phyloP scores from a whole-genome alignment of 441 rosid species.

The Euphorbia celastroides region DNA sequence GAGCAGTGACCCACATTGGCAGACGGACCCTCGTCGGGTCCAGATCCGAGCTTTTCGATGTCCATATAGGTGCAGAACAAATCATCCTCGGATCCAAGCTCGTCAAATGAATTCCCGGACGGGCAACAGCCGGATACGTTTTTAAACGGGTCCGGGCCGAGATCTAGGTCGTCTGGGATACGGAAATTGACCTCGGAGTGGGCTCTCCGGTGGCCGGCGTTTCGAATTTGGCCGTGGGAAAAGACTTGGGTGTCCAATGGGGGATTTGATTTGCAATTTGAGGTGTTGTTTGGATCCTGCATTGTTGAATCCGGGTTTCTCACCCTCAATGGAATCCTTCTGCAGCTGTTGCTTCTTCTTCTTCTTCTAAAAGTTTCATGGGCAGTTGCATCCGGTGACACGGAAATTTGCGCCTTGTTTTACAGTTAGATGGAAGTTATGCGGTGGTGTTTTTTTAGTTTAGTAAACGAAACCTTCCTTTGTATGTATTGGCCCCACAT shows the following conservation, averaged over 20 bases:
- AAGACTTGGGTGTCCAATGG: conserved; percentile 19
- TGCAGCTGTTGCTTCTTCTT: background rate
- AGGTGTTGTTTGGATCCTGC: conserved; percentile 31
- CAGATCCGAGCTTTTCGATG: conserved; percentile 70
- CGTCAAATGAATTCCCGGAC: conserved; percentile 38
- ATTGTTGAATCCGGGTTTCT: conserved; percentile 2
- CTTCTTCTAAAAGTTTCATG: conserved; percentile 10
- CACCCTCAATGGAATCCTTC: background rate
- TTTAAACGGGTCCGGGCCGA: conserved; percentile 49
- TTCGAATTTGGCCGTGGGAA: conserved; percentile 22
- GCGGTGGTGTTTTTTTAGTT: background rate
- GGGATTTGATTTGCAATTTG: conserved; percentile 15
- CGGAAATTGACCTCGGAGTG: conserved; percentile 81
- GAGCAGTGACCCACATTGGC: conserved; percentile 29
- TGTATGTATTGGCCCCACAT: background rate
- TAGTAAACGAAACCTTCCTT: no score
- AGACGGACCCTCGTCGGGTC: conserved; percentile 37
- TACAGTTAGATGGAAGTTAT: background rate
- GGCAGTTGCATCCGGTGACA: background rate
- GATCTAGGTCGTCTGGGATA: conserved; percentile 73
- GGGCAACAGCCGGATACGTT: conserved; percentile 20
- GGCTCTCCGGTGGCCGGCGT: conserved; percentile 62
- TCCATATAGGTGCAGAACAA: conserved; percentile 80
- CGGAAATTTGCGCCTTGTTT: background rate
- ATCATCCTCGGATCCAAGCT: conserved; percentile 79